phyloP scores from a whole-genome alignment of 1,139 yeast species.

The Suzukiozyma palmioleophila region DNA sequence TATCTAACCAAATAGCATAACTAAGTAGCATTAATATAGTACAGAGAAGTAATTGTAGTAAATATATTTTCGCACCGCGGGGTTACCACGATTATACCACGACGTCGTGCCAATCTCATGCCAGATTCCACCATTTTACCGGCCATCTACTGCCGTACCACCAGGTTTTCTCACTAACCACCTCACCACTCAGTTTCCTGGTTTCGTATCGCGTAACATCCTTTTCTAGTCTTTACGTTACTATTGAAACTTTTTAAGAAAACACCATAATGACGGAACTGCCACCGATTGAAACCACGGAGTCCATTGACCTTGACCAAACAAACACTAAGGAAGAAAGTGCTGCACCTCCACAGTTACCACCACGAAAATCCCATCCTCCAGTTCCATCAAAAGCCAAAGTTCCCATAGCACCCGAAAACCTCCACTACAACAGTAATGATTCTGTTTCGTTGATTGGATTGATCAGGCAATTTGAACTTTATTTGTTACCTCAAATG shows the following conservation, averaged over 20 bases:
- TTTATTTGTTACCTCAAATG: slow-evolving; percentile 28
- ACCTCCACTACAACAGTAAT: slow-evolving; percentile 2
- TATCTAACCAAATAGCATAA: not conserved
- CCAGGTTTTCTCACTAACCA: too few relatives aligned
- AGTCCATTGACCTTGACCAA: not conserved
- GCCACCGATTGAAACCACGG: not conserved
- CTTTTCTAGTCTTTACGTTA: too few relatives aligned
- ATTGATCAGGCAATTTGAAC: slow-evolving; percentile 31
- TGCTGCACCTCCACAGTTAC: slow-evolving; percentile 4
- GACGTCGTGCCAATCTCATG: too few relatives aligned
- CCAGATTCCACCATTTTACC: too few relatives aligned
- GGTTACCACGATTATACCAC: too few relatives aligned
- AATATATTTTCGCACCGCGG: too few relatives aligned
- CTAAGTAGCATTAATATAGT: not conserved
- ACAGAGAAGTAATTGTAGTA: not conserved
- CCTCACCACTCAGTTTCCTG: too few relatives aligned
- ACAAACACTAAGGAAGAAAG: not conserved
- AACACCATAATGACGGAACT: not conserved
- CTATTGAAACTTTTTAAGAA: too few relatives aligned
- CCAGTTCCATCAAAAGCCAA: not conserved
- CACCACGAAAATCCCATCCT: slow-evolving; percentile 3
- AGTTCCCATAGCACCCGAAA: not conserved
- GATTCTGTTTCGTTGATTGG: slow-evolving; percentile 27
- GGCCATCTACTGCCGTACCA: too few relatives aligned
- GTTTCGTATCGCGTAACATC: too few relatives aligned